Percentiles rank a stretch among this genome's conserved stretches.
Conservation (phyloP, 176 grass and related monocot species). For the Carex kokanica region DNA sequence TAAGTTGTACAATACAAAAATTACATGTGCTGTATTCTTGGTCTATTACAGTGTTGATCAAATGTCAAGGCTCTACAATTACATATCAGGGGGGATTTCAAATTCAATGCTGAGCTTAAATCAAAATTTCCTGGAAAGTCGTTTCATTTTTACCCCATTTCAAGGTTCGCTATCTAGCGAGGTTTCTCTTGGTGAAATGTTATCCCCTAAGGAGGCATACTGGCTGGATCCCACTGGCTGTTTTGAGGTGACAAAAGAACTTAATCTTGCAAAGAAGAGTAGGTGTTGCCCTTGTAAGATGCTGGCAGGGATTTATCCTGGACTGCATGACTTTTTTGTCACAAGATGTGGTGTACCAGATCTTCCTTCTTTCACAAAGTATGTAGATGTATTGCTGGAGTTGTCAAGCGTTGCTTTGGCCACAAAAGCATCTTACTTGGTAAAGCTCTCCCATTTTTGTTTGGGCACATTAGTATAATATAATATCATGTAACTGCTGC, state of each 20-base stretch:
- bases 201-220: constrained; percentile 60
- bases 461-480: background rate
- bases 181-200: constrained; percentile 48
- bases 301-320: constrained; percentile 61
- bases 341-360: constrained; percentile 57
- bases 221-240: constrained; percentile 90
- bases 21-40: background rate
- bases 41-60: constrained; percentile 64
- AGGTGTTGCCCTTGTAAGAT: constrained; percentile 45
- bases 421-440: constrained; percentile 60
- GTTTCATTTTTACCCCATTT: constrained; percentile 74
- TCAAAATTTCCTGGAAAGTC: constrained; percentile 49
- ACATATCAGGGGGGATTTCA: constrained; percentile 53
- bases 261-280: constrained; percentile 31
- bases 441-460: constrained; percentile 37
- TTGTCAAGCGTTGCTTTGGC: constrained; percentile 62
- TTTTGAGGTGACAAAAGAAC: constrained; percentile 55
- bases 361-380: constrained; percentile 46
- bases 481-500: background rate
- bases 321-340: constrained; percentile 78
- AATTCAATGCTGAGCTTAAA: constrained; percentile 61
- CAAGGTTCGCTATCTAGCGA: constrained; percentile 32
- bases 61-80: constrained; percentile 84
- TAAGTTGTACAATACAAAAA: background rate
- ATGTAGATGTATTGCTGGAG: constrained; percentile 62